Base-by-base conservation (phyloP, 768 basidiomycete species). In the Termitomyces sp. region DNA sequence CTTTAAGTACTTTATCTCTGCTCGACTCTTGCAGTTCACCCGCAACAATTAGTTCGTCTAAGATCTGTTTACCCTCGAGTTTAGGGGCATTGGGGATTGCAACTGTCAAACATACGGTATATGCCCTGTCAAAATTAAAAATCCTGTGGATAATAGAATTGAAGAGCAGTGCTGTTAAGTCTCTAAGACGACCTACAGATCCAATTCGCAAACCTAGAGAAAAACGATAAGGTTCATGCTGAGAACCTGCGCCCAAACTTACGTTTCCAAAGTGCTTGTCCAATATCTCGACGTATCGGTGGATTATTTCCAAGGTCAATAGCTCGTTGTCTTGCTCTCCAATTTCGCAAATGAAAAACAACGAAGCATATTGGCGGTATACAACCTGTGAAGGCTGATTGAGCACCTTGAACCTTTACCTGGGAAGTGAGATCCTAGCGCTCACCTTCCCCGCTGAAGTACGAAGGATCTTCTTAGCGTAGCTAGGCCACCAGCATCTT, bases 91-190 rank as follows among this genome's bases (percentile, higher is more conserved):
- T 47, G 21, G 3, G 32, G 14, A 25, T 37, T 40, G 37, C 17
- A 23, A 40, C 25, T 19, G 35, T n/a, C 21, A 38, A n/a, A 69
- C 71, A 31, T 19, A 91, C 95, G 4, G 91, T 85, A 69, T 94
- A 97, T 1, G 95, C 96, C 70, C 94, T 92, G 69, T 98, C 91
- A 69, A 98, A 98, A 75, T 97, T 97, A 82, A 97, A 98, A 63
- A 98, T 96, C 53, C 92, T 95, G 63, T 19, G 40, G 38, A 48
- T 5, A 9, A 8, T 3, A 43, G 19, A 43, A 57, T 54, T n/a
- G 57, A 54, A 23, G 23, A n/a, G 21, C 17, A 21, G 40, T 14
- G 11, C 0, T 7, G 25, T 19, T 29, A 51, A 16, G 55, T 19
- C 31, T 31, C 43, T 42, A 38, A 25, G n/a, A 25, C 23, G 43